Conservation (phyloP, 2,329 filamentous ascomycete genomes). For the Pseudocercospora macadamiae region DNA sequence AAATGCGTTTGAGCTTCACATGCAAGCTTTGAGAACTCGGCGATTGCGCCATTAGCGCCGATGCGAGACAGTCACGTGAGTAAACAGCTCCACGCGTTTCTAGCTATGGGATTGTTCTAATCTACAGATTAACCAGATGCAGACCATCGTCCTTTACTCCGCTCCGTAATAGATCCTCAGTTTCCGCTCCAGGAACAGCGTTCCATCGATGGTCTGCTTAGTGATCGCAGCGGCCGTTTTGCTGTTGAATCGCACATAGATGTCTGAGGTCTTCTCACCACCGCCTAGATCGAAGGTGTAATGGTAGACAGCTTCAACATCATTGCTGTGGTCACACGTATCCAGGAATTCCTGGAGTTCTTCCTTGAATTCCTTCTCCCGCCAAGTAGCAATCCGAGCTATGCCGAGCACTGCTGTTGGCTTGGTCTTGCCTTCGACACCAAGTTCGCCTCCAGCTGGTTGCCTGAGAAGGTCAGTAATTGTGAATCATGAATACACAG, state of each 20-base stretch:
- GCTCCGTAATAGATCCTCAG: slow-evolving; percentile 6
- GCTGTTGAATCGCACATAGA: slow-evolving; percentile 11
- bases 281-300: not conserved
- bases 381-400: slow-evolving; percentile 13
- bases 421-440: not conserved
- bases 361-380: slow-evolving; percentile 9
- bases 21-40: not conserved
- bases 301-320: not conserved
- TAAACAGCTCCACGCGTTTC: too few species aligned
- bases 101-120: too few species aligned
- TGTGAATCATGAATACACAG: too few species aligned
- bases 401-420: slow-evolving; percentile 6
- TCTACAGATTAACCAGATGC: too few species aligned
- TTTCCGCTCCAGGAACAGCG: slow-evolving; percentile 1
- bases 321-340: not conserved
- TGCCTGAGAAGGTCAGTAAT: too few species aligned
- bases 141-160: too few species aligned
- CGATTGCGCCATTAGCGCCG: not conserved
- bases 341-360: slow-evolving; percentile 6
- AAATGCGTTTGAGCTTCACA: not conserved
- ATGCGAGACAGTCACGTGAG: not conserved
- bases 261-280: slow-evolving; percentile 5
- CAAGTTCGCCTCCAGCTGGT: slow-evolving; percentile 9
- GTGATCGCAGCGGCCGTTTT: slow-evolving; percentile 1
- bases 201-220: slow-evolving; percentile 10